Conservation (phyloP, 2,329 filamentous ascomycete species). For the Sarocladium kiliense region DNA sequence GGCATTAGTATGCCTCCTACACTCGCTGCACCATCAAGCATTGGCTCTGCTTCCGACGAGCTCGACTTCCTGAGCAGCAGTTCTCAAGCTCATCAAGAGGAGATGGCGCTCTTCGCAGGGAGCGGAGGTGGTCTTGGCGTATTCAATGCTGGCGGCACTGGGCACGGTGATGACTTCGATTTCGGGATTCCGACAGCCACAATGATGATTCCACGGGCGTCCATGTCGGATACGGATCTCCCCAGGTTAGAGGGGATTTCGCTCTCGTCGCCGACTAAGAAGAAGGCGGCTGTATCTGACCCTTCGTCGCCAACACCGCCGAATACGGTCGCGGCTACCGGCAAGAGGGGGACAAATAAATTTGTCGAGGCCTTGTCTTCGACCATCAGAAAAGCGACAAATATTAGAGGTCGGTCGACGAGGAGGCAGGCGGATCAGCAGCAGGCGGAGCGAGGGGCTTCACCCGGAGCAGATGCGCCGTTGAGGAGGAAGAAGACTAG, state of each 20-base stretch:
- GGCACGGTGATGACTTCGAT: slow-evolving; percentile 1
- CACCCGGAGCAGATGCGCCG: slow-evolving; percentile 22
- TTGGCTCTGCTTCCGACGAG: slow-evolving; percentile 3
- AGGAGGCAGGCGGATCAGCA: slow-evolving; percentile 18
- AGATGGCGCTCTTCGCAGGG: slow-evolving; percentile 7
- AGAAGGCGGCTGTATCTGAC: slow-evolving; percentile 21
- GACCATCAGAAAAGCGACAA: slow-evolving; percentile 33
- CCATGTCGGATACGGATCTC: slow-evolving; percentile 44
- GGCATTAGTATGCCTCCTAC: slow-evolving; percentile 1
- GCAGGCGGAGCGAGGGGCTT: slow-evolving; percentile 18
- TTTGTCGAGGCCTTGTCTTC: slow-evolving; percentile 37
- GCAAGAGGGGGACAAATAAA: slow-evolving; percentile 27
- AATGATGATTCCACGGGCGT: slow-evolving; percentile 20
- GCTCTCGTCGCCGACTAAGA: slow-evolving; percentile 31
- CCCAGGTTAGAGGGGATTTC: slow-evolving; percentile 42
- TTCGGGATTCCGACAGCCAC: neutral
- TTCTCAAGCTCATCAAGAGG: slow-evolving; percentile 4
- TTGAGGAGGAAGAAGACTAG: slow-evolving; percentile 4
- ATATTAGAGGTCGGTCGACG: slow-evolving; percentile 16
- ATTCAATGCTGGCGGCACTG: neutral
- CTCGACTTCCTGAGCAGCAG: slow-evolving; percentile 7
- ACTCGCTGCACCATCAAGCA: slow-evolving; percentile 2
- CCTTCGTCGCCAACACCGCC: slow-evolving; percentile 28
- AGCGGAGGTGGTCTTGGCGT: neutral
- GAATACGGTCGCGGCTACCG: slow-evolving; percentile 17